These are phyloP conservation scores for Novymonas esmeraldas DNA, from an alignment of 208 protist species.

Conservation along the genomic window DNA sequence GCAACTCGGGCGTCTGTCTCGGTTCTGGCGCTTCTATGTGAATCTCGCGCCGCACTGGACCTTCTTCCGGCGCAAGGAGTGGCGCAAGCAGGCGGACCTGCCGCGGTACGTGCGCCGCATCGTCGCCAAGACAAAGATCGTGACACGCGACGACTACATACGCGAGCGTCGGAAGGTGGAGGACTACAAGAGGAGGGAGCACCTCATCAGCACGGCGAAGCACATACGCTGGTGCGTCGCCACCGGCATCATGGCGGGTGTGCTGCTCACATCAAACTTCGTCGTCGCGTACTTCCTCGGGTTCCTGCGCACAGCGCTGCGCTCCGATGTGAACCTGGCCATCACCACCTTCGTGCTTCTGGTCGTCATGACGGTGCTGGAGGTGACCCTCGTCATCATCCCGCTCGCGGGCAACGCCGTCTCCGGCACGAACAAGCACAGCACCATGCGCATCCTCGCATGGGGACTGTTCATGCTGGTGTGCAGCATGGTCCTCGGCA, in stretches of 20 bases:
- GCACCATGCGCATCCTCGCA: slow-evolving; percentile 69
- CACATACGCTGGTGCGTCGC: slow-evolving; percentile 79
- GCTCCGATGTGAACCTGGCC: slow-evolving; percentile 56
- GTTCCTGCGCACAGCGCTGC: slow-evolving; percentile 60
- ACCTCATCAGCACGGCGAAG: slow-evolving; percentile 52
- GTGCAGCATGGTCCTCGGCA: slow-evolving; percentile 65
- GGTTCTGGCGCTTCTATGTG: slow-evolving; percentile 80
- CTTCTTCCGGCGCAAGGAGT: slow-evolving; percentile 64
- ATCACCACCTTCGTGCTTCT: slow-evolving; percentile 69
- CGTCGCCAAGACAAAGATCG: slow-evolving; percentile 75
- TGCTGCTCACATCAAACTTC: slow-evolving; percentile 72
- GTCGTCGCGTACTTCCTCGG: slow-evolving; percentile 76
- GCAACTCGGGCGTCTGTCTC: slow-evolving; percentile 59
- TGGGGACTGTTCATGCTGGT: slow-evolving; percentile 78
- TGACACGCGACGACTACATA: slow-evolving; percentile 84
- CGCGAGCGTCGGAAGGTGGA: slow-evolving; percentile 59
- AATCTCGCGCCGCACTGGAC: slow-evolving; percentile 88
- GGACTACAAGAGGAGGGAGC: slow-evolving; percentile 51
- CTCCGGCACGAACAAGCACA: slow-evolving; percentile 46
- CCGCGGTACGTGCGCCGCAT: slow-evolving; percentile 66
- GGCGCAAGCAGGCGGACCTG: slow-evolving; percentile 52
- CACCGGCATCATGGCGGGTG: slow-evolving; percentile 60
- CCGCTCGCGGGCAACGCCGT: slow-evolving; percentile 55
- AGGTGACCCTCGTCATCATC: slow-evolving; percentile 75
- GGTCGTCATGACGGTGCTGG: slow-evolving; percentile 53